These are phyloP conservation scores for Sclerotiophoma versabilis DNA, from an alignment of 2,329 filamentous ascomycete genomes.

Conservation along the genomic window DNA sequence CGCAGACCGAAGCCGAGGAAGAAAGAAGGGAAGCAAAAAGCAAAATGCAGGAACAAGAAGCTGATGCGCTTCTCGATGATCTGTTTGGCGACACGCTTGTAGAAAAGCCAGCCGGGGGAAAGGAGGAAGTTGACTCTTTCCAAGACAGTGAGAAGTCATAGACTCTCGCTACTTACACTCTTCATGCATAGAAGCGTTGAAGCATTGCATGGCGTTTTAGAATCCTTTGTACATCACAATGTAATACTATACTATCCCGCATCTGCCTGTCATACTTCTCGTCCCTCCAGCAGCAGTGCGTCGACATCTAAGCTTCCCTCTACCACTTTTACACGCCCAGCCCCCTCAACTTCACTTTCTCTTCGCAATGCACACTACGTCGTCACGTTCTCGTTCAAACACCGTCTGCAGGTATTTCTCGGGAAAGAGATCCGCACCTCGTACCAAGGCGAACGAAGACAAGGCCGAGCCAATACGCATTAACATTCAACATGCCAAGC, in stretches of 20 bases:
- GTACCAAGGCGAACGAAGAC: background rate
- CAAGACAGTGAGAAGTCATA: background rate
- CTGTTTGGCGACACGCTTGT: background rate
- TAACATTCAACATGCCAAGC: background rate
- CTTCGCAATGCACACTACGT: background rate
- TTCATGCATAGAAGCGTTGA: background rate
- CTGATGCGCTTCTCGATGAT: constrained; percentile 10
- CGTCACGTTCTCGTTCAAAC: background rate
- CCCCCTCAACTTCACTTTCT: background rate
- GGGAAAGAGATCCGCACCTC: background rate
- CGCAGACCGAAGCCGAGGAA: background rate
- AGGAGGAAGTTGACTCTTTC: background rate
- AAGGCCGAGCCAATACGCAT: background rate
- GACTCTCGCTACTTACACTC: background rate
- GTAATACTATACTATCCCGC: background rate
- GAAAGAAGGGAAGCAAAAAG: background rate
- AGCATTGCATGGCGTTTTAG: constrained; percentile 3
- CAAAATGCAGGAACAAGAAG: constrained; percentile 4
- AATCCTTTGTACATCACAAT: constrained; percentile 9
- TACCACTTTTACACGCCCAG: background rate
- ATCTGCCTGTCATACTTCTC: background rate
- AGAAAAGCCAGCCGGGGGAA: background rate
- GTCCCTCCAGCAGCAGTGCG: background rate
- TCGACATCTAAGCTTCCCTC: background rate
- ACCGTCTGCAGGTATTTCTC: background rate